These are phyloP conservation scores for Leishmania tarentolae DNA, from an alignment of 208 protist genomes.

Conservation along the genomic window DNA sequence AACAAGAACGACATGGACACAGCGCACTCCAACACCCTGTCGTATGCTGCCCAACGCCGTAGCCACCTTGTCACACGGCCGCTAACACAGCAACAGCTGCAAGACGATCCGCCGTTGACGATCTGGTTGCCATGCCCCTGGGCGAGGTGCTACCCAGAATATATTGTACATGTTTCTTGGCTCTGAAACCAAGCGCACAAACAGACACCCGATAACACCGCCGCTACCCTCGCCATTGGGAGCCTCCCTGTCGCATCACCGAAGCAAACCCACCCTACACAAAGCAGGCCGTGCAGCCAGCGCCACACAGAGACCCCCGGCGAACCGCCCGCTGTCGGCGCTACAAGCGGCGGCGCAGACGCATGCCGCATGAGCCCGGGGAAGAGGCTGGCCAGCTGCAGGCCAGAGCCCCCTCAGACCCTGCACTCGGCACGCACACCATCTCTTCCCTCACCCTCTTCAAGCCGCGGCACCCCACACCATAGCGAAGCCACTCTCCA, in stretches of 20 bases:
- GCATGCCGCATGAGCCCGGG: background rate
- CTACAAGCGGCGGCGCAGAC: background rate
- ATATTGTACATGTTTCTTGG: constrained; percentile 31
- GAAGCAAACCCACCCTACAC: too few species aligned
- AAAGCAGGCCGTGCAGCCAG: too few species aligned
- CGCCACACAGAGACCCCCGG: background rate
- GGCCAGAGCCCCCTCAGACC: too few species aligned
- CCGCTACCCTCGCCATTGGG: background rate
- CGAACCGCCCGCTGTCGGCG: background rate
- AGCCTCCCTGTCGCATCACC: too few species aligned
- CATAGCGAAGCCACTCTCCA: background rate
- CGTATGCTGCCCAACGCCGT: constrained; percentile 30
- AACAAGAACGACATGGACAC: constrained; percentile 15
- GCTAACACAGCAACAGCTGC: too few species aligned
- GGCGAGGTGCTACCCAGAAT: constrained; percentile 62
- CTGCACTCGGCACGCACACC: too few species aligned
- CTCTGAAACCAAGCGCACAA: background rate
- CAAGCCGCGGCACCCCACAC: background rate
- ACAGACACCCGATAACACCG: background rate
- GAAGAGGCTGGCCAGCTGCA: background rate
- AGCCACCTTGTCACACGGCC: constrained; percentile 15
- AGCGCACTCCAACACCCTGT: constrained; percentile 18
- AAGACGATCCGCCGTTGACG: background rate
- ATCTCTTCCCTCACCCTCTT: background rate
- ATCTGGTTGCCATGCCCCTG: constrained; percentile 37